Evolutionary conservation across 148 eudicot species (phyloP), one percentile per base, ranked within the genome.

Genomic region (Rhododendron mucronatum): DNA sequence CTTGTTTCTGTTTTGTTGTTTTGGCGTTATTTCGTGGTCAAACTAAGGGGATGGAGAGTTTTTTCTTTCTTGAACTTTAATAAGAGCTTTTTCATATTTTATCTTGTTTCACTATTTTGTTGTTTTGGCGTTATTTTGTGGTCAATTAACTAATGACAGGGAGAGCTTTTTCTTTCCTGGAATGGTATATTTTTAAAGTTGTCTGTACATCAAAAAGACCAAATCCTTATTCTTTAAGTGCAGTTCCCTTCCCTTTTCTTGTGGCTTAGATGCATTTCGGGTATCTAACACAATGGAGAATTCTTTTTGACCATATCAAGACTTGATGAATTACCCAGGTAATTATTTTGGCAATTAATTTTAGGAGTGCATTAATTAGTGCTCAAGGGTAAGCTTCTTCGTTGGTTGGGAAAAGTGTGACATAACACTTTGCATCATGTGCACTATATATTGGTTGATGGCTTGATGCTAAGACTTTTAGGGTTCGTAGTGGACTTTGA

Each of bases 1-100:
- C 13, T 53, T 10, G 44, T 76, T 88, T 45, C 75, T 69, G 57
- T 81, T 57, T 18, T 33, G 45, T 87, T 85, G 41, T 15, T 55
- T 55, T 16, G 7, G 61, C 20, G 1, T 18, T 55, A 55, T 55
- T 55, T 55, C 1, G 7, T 55, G 61, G 21, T 55, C 61, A 47
- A 55, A 4, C 55, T 51, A 51, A 51, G 55, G 55, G 10, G 12
- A 51, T 4, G 4, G 55, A 51, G 15, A 51, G 55, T 3, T 51
- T 51, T 51, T 51, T 13, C 15, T 12, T 51, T 51, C 14, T 51
- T 51, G 55, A 51, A 51, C 55, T 51, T 47, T 51, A 51, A 51
- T 13, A 13, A 51, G 55, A 11, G 55, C 20, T 51, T 81, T 50
- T 59, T 20, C 67, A 59, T 59, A 59, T 20, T 20, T 59, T 51